Evolutionary conservation across 2,329 filamentous ascomycete genomes (phyloP), one percentile per base, ranked within the genome.

Genomic region (Simplicillium aogashimaense): DNA sequence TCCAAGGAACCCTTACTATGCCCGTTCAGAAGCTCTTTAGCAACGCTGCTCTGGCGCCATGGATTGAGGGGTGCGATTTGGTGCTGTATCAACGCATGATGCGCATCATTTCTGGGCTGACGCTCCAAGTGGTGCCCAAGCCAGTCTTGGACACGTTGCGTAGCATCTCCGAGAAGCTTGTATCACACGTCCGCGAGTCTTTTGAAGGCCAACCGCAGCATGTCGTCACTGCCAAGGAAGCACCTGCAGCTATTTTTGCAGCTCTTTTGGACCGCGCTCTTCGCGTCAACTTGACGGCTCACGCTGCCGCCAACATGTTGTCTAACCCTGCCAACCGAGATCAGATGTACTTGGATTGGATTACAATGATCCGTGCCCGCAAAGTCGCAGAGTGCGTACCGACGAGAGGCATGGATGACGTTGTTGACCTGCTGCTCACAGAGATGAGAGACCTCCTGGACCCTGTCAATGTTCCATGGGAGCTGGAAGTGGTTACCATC

Each of bases 1-100:
- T 98, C 59, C 87, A 95, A 54, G 92, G 92, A 41, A 97, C 89
- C 2, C 75, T 98, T 52, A 98, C 92, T 1, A 94, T 95, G 61
- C 92, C 92, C 6, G 90, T 97, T 3, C 88, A 95, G 59, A 95
- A 94, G 60, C 67, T 98, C 3, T 83, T 98, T 53, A 80, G 81
- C 12, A 79, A 94, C 53, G 79, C 83, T 3, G 81, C 80, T 41
- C 68, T 97, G 41, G 86, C 88, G 3, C 75, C 83, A 2, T 98
- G 92, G 92, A 94, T 98, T 45, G 86, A 92, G 56, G 84, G 94
- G 58, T 95, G 87, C 57, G 92, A 98, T 59, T 94, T 92, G 64
- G 74, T 90, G 29, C 85, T 95, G 65, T 98, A 98, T 57, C 88
- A 97, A 59, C 88, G 89, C 50, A 95, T 97, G 84, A 88, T 95